phyloP scores from a whole-genome alignment of 768 basidiomycete genomes.

The Suillus subalutaceus region DNA sequence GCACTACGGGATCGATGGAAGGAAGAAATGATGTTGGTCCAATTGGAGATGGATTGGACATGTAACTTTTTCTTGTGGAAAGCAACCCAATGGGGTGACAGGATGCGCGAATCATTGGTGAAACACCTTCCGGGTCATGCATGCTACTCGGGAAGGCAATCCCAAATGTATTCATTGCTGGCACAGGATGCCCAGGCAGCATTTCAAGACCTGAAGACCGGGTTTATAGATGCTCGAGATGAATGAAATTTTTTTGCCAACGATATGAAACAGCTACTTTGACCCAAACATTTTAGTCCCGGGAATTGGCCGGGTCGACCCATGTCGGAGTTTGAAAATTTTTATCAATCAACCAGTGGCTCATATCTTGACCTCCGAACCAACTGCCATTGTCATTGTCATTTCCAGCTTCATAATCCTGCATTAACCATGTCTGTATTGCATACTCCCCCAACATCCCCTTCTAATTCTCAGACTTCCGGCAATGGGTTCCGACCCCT shows the following conservation, averaged over 20 bases:
- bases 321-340: background rate
- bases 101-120: background rate
- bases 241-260: background rate
- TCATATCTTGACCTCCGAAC: background rate
- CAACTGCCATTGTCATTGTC: background rate
- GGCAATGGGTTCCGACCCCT: background rate
- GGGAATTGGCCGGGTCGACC: background rate
- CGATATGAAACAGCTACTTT: too few relatives aligned
- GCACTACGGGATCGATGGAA: slow-evolving; percentile 1
- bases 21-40: slow-evolving; percentile 6
- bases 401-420: background rate
- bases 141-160: background rate
- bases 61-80: background rate
- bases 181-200: background rate
- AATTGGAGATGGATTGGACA: slow-evolving; percentile 1
- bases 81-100: background rate
- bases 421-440: too few relatives aligned
- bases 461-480: background rate
- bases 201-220: background rate
- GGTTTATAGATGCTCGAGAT: background rate
- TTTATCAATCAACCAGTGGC: background rate
- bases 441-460: background rate
- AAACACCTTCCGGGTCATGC: background rate
- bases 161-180: background rate
- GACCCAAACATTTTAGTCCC: background rate